phyloP scores from a whole-genome alignment of 805 yeast species.

The Candida pseudofarinosa region DNA sequence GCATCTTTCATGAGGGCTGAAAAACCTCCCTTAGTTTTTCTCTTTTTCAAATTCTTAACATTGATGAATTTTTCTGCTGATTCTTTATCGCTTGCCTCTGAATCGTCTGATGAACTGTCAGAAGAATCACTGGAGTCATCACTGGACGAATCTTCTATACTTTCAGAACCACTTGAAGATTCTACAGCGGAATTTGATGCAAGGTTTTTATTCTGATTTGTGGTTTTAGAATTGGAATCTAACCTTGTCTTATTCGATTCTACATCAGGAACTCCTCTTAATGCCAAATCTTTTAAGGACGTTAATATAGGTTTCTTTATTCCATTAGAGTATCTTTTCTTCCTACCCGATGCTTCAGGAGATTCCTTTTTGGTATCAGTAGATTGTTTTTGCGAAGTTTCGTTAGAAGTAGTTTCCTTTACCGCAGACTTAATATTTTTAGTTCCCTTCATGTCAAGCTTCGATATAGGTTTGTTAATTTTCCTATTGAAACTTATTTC shows the following conservation, averaged over 20 bases:
- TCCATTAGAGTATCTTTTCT: background rate
- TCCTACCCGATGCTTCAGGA: background rate
- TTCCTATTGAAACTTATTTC: background rate
- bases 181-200: background rate
- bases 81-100: constrained; percentile 11
- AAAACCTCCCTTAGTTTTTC: constrained; percentile 25
- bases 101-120: constrained; percentile 5
- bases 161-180: background rate
- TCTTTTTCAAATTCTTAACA: constrained; percentile 18
- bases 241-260: background rate
- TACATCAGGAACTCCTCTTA: constrained; percentile 68
- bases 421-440: background rate
- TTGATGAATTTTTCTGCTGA: constrained; percentile 19
- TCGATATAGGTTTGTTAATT: background rate
- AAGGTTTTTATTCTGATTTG: background rate
- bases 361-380: background rate
- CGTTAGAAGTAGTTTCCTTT: background rate
- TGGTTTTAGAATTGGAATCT: background rate
- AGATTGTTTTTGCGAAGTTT: background rate
- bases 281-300: constrained; percentile 55
- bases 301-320: constrained; percentile 37
- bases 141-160: constrained; percentile 1
- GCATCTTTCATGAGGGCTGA: constrained; percentile 28
- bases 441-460: background rate
- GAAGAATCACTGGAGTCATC: constrained; percentile 5